Evolutionary conservation across 75 land plant species (phyloP), one percentile per base, ranked within the genome.

Genomic region (Sequoia sempervirens): DNA sequence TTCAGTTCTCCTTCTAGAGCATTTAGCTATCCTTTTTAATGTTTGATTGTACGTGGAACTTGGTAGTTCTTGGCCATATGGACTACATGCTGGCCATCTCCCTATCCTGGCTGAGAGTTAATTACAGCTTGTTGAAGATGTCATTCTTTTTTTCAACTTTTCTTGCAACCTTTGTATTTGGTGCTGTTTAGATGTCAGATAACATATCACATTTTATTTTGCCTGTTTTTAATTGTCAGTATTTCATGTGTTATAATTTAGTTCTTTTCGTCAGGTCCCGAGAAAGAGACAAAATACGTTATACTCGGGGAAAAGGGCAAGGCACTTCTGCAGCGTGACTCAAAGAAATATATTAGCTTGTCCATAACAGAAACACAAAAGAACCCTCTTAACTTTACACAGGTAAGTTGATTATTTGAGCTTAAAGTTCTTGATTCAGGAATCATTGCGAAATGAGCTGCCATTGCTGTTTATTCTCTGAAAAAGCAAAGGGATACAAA

Each of bases 301-400:
- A 76, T 98, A 13, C 30, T 98, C 84, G 99, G 99, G 28, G 99
- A 98, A 69, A 98, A 98, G 84, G 99, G 96, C 32, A 96, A 96
- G 86, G 94, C 89, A 18, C 91, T 91, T 56, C 68, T 96, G 83
- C 86, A 93, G 38, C 99, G 99, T 84, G 97, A 96, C 85, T 95
- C 97, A 17, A 92, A 88, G 90, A 90, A 91, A 66, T 47, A 84
- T 69, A 93, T 98, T 81, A 88, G 89, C 78, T 36, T 93, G 69
- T 82, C 64, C 50, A 79, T 98, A 69, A 87, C 92, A 45, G 99
- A 98, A 85, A 80, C 94, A 86, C 99, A 95, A 87, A 98, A 96
- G 88, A 90, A 90, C 81, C 97, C 99, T 81, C 68, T 95, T 41
- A 95, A 90, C 79, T 98, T 93, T 73, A 96, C 96, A n/a, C 94